These are phyloP conservation scores for Cladosporium oxysporum DNA, from an alignment of 2,329 filamentous ascomycete genomes.

Conservation along the genomic window DNA sequence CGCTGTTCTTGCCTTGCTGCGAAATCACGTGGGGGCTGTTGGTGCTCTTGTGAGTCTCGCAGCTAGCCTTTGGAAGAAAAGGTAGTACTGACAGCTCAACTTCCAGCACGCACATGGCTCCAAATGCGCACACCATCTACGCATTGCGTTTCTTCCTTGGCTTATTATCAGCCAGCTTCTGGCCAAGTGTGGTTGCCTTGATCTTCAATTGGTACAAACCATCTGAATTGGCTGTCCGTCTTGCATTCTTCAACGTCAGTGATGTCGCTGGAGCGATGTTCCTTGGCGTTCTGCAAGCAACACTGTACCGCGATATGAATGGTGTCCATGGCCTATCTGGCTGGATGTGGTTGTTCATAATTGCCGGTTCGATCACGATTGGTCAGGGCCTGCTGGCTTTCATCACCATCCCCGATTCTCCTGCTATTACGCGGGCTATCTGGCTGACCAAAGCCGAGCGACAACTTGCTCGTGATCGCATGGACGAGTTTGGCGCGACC, in stretches of 20 bases:
- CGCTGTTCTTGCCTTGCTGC: constrained; percentile 6
- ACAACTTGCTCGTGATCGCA: constrained; percentile 6
- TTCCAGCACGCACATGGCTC: background rate
- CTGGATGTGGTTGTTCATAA: constrained; percentile 22
- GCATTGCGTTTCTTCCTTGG: constrained; percentile 10
- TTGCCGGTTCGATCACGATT: constrained; percentile 17
- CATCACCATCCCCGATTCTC: constrained; percentile 14
- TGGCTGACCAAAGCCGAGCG: constrained; percentile 35
- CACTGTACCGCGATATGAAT: constrained; percentile 44
- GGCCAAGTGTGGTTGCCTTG: constrained; percentile 41
- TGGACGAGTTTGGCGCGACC: background rate
- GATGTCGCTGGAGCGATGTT: constrained; percentile 39
- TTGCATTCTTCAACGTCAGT: constrained; percentile 37
- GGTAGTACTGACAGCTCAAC: background rate
- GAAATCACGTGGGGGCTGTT: constrained; percentile 9
- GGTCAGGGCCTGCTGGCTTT: constrained; percentile 13
- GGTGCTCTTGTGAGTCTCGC: constrained; percentile 1
- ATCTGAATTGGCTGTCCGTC: constrained; percentile 43
- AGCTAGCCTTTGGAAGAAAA: background rate
- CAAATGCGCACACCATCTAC: constrained; percentile 10
- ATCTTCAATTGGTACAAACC: constrained; percentile 48
- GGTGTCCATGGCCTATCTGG: constrained; percentile 20
- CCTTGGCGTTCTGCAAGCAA: constrained; percentile 58
- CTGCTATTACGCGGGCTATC: constrained; percentile 51
- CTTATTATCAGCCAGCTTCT: constrained; percentile 8